These are phyloP conservation scores for Crucibulum laeve DNA, from an alignment of 768 basidiomycete genomes.

Conservation along the genomic window DNA sequence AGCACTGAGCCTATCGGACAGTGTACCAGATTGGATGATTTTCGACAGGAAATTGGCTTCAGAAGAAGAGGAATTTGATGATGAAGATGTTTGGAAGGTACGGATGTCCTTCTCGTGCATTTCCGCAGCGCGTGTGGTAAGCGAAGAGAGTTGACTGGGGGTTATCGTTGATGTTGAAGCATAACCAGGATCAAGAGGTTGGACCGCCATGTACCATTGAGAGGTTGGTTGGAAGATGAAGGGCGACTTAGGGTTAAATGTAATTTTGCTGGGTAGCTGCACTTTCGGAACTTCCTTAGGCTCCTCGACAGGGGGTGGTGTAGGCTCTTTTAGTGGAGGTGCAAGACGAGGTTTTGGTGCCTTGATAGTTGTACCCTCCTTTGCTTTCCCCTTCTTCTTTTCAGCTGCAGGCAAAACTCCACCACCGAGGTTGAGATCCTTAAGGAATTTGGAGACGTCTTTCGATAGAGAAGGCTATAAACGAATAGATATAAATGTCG, in stretches of 20 bases:
- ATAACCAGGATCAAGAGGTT: conserved; percentile 30
- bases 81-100: conserved; percentile 47
- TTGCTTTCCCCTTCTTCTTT: conserved; percentile 3
- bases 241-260: conserved; percentile 30
- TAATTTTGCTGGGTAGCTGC: conserved; percentile 27
- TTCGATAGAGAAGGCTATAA: conserved; percentile 34
- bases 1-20: conserved; percentile 88
- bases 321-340: conserved; percentile 1
- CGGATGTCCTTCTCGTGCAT: conserved; percentile 41
- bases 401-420: conserved; percentile 9
- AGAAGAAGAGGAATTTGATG: conserved; percentile 58
- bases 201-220: conserved; percentile 52
- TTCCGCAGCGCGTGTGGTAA: conserved; percentile 41
- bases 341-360: conserved; percentile 6
- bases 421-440: conserved; percentile 28
- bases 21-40: conserved; percentile 83
- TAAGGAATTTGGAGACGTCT: conserved; percentile 44
- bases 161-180: conserved; percentile 27
- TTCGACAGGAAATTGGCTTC: conserved; percentile 81
- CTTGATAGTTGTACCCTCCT: conserved; percentile 13
- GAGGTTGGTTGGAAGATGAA: conserved; percentile 37
- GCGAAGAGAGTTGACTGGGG: conserved; percentile 36
- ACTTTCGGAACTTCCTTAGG: conserved; percentile 12
- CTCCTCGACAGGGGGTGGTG: conserved; percentile 5
- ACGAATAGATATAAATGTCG: background rate